These are phyloP conservation scores for Anisodus tanguticus DNA, from an alignment of 257 asterid genomes.

Conservation along the genomic window DNA sequence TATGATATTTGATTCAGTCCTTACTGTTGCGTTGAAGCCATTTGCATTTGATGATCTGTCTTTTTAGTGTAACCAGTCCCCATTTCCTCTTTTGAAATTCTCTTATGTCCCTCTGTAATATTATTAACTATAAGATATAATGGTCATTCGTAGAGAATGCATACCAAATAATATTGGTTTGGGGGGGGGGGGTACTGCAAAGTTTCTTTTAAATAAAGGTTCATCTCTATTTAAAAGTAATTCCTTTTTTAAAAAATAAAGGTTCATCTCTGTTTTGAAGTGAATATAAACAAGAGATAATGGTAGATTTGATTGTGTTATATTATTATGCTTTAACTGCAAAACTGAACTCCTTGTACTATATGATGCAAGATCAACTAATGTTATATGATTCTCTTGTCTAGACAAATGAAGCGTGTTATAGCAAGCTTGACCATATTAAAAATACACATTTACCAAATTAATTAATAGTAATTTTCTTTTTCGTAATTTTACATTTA, in stretches of 20 bases:
- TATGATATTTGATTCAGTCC: not conserved
- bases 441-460: too few relatives aligned
- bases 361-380: too few relatives aligned
- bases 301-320: not conserved
- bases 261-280: not conserved
- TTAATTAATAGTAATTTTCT: too few relatives aligned
- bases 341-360: not conserved
- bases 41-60: not conserved
- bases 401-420: not conserved
- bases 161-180: not conserved
- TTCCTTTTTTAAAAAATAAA: not conserved
- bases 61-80: not conserved
- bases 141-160: not conserved
- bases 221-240: too few relatives aligned
- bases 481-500: too few relatives aligned
- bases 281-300: not conserved
- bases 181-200: not conserved
- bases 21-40: not conserved
- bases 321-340: not conserved
- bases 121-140: not conserved
- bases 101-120: not conserved
- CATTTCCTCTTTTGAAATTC: conserved; percentile 9
- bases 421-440: too few relatives aligned
- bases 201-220: not conserved
- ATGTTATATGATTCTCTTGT: too few relatives aligned